Percentiles rank a stretch among this genome's conserved stretches.
Conservation (phyloP, 2,329 filamentous ascomycete species). For the Magnaporthiopsis incrustans region DNA sequence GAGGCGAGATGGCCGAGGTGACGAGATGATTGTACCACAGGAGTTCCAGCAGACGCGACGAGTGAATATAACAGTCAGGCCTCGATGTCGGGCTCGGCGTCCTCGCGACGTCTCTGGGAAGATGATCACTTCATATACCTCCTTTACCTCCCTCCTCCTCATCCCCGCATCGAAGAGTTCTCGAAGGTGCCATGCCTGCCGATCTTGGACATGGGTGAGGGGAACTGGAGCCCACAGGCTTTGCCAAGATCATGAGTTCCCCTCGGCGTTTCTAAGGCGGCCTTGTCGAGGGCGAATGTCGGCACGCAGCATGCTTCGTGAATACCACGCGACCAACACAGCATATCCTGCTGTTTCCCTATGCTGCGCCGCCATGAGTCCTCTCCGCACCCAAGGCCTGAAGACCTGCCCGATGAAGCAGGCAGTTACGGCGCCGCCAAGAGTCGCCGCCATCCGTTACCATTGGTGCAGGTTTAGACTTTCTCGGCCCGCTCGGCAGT, state of each 20-base stretch:
- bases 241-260: background rate
- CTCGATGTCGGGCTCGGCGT: background rate
- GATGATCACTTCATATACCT: background rate
- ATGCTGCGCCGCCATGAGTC: too few relatives aligned
- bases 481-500: background rate
- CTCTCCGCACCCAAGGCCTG: background rate
- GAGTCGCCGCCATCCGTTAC: background rate
- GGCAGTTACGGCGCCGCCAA: background rate
- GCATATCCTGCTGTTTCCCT: background rate
- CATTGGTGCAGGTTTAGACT: background rate
- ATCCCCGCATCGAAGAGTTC: background rate
- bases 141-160: background rate
- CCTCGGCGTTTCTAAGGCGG: background rate
- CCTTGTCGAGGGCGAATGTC: background rate
- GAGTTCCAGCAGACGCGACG: too few relatives aligned
- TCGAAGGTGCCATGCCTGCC: background rate
- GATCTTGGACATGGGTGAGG: background rate
- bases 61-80: background rate
- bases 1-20: too few relatives aligned
- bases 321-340: background rate
- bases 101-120: background rate
- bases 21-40: too few relatives aligned
- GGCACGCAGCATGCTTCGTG: background rate
- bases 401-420: background rate
- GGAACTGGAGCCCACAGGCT: background rate